These are phyloP conservation scores for Lodderomyces parapsilosis DNA, from an alignment of 1,139 yeast species.

Conservation along the genomic window DNA sequence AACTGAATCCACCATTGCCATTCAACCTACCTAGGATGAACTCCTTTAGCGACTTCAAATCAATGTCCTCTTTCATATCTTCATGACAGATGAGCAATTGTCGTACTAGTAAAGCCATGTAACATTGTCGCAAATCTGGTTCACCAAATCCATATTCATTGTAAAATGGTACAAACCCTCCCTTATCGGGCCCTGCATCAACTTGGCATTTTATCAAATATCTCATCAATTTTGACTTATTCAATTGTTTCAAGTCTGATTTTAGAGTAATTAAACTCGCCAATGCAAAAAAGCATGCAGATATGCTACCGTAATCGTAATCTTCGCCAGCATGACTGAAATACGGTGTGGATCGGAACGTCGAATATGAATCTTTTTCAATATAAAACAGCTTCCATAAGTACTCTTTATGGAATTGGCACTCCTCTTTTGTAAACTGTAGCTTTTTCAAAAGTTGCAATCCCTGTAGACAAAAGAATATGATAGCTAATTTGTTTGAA, in stretches of 20 bases:
- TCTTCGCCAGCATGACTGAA: conserved; percentile 25
- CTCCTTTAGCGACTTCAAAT: conserved; percentile 33
- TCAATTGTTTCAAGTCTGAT: conserved; percentile 38
- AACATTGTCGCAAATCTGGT: conserved; percentile 69
- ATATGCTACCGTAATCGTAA: conserved; percentile 61
- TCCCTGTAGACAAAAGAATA: conserved; percentile 68
- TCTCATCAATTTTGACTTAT: conserved; percentile 45
- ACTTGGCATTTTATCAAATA: conserved; percentile 58
- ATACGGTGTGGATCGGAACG: conserved; percentile 54
- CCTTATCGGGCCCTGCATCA: conserved; percentile 54
- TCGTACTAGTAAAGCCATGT: conserved; percentile 69
- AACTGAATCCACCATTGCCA: conserved; percentile 66
- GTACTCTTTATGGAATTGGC: conserved; percentile 38
- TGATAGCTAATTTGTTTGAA: conserved; percentile 61
- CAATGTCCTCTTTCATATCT: conserved; percentile 35
- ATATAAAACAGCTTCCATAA: conserved; percentile 49
- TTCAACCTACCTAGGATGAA: conserved; percentile 47
- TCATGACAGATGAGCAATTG: conserved; percentile 42
- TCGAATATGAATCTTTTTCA: conserved; percentile 37
- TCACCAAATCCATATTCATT: conserved; percentile 48
- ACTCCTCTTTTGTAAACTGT: conserved; percentile 25
- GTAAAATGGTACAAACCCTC: conserved; percentile 41
- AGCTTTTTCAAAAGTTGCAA: conserved; percentile 50
- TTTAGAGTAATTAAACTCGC: conserved; percentile 48
- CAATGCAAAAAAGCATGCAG: conserved; percentile 70